Conservation (phyloP, 2,329 filamentous ascomycete genomes). For the Paracorniculantispora psalliotae region DNA sequence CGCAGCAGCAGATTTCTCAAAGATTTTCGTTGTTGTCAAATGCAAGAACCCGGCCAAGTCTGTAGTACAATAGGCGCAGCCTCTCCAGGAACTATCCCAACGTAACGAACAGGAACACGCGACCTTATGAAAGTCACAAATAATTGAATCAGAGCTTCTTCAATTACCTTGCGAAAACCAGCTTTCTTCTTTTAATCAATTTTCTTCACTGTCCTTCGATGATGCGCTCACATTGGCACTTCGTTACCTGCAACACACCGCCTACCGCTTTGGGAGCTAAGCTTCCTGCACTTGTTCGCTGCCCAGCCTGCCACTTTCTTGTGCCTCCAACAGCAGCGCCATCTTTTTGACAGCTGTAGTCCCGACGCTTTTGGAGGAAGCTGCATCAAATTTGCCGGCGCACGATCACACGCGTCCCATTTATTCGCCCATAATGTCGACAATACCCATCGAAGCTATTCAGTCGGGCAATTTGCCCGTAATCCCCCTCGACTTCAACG, state of each 20-base stretch:
- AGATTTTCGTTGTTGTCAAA: too few species aligned
- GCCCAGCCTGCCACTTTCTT: slow-evolving; percentile 9
- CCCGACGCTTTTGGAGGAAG: neutral
- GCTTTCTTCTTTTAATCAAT: too few species aligned
- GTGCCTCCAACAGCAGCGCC: slow-evolving; percentile 4
- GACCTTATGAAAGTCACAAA: too few species aligned
- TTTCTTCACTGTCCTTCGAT: too few species aligned
- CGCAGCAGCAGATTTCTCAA: too few species aligned
- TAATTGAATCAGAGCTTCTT: too few species aligned
- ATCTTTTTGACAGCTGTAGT: slow-evolving; percentile 5
- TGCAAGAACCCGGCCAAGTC: too few species aligned
- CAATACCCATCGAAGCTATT: slow-evolving; percentile 68
- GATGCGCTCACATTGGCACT: neutral
- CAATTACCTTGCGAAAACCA: too few species aligned
- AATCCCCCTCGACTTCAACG: slow-evolving; percentile 78
- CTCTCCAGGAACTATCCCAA: too few species aligned
- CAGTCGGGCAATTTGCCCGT: slow-evolving; percentile 76
- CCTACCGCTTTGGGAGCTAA: slow-evolving; percentile 14
- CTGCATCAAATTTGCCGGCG: neutral
- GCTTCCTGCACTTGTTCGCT: slow-evolving; percentile 1
- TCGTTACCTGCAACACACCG: slow-evolving; percentile 12
- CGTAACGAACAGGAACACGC: too few species aligned
- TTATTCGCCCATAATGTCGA: slow-evolving; percentile 60
- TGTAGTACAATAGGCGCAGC: too few species aligned
- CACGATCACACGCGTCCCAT: neutral